phyloP scores from a whole-genome alignment of 2,329 filamentous ascomycete species.

The Colletotrichum paranaense region DNA sequence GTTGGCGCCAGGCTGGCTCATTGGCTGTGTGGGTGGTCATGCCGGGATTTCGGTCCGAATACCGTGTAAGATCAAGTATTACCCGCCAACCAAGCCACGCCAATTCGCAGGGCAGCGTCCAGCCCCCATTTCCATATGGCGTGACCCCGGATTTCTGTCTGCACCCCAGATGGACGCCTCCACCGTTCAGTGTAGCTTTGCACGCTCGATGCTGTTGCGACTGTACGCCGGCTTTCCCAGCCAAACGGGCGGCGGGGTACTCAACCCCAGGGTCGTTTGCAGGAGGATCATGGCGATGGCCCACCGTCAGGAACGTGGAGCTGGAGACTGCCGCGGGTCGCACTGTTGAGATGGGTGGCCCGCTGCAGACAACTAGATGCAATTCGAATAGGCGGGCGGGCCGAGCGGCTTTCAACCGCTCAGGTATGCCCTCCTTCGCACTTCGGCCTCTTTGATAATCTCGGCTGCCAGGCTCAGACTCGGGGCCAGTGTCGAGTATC shows the following conservation, averaged over 20 bases:
- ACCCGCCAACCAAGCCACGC: conserved; percentile 35
- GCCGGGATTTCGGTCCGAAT: conserved; percentile 34
- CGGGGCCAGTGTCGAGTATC: conserved; percentile 79
- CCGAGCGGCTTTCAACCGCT: conserved; percentile 52
- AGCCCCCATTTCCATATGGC: conserved; percentile 13
- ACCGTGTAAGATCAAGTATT: conserved; percentile 26
- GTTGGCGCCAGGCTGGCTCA: conserved; percentile 23
- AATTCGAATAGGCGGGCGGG: conserved; percentile 11
- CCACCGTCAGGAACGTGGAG: background rate
- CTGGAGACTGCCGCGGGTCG: background rate
- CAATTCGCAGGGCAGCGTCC: conserved; percentile 14
- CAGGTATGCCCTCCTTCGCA: conserved; percentile 73
- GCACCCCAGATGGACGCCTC: conserved; percentile 27
- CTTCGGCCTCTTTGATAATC: conserved; percentile 83
- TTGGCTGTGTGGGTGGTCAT: conserved; percentile 13
- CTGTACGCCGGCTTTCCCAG: conserved; percentile 7
- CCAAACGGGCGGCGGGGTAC: background rate
- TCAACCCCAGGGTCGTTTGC: background rate
- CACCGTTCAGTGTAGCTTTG: background rate
- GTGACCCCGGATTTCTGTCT: conserved; percentile 32
- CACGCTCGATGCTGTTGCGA: background rate
- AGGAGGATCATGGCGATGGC: background rate
- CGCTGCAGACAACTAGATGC: background rate
- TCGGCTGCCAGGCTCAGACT: conserved; percentile 82
- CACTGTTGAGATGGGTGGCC: background rate